Conservation (phyloP, 2,329 filamentous ascomycete genomes). For the Chaetomiaceae sp. region DNA sequence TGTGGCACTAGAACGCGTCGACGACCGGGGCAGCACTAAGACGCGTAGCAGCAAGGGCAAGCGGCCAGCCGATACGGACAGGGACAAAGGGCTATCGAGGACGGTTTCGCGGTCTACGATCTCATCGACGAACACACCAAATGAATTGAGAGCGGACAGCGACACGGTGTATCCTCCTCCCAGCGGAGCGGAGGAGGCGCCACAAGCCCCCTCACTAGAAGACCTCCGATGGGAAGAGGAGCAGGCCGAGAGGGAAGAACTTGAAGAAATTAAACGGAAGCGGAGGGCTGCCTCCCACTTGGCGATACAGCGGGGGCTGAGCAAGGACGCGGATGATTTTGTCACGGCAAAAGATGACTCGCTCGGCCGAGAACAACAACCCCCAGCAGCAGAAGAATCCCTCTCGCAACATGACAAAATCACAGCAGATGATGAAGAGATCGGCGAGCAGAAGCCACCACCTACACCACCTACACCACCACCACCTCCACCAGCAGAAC, state of each 20-base stretch:
- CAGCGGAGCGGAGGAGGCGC: constrained; percentile 4
- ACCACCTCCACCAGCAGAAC: background rate
- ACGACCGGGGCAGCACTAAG: constrained; percentile 68
- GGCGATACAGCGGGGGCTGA: constrained; percentile 47
- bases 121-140: constrained; percentile 37
- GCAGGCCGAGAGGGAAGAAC: constrained; percentile 47
- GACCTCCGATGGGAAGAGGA: constrained; percentile 53
- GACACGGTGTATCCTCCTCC: constrained; percentile 15
- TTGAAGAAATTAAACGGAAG: constrained; percentile 49
- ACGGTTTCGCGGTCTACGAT: constrained; percentile 58
- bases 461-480: constrained; percentile 15
- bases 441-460: constrained; percentile 1
- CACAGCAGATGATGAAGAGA: constrained; percentile 7
- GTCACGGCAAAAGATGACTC: constrained; percentile 33
- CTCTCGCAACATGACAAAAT: too few relatives aligned
- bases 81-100: constrained; percentile 37
- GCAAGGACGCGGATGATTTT: constrained; percentile 32
- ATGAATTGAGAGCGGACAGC: constrained; percentile 18
- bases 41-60: constrained; percentile 59
- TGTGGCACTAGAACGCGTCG: constrained; percentile 69
- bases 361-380: too few relatives aligned
- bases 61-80: constrained; percentile 35
- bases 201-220: constrained; percentile 43
- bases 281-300: constrained; percentile 49
- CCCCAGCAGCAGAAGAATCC: background rate